phyloP scores from a whole-genome alignment of 345 rosid species.

The Pistacia integerrima region DNA sequence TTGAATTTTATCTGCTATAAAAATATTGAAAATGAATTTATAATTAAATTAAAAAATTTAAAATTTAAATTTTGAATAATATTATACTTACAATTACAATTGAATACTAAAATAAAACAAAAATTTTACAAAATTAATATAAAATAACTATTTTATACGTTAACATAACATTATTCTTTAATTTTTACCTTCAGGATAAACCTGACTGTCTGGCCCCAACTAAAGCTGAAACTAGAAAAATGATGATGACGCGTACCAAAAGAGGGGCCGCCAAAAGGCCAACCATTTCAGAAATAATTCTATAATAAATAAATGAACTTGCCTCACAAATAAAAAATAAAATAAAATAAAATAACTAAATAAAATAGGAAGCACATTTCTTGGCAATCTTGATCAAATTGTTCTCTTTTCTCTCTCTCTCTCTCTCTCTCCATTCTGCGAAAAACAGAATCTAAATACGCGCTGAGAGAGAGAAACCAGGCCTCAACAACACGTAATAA shows the following conservation, averaged over 20 bases:
- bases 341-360: background rate
- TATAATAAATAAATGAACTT: background rate
- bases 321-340: background rate
- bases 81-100: too few relatives aligned
- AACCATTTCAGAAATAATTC: background rate
- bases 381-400: background rate
- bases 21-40: too few relatives aligned
- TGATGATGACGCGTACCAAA: background rate
- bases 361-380: background rate
- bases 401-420: background rate
- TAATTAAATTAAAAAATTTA: too few relatives aligned
- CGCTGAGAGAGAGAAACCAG: conserved; percentile 11
- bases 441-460: background rate
- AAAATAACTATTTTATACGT: too few relatives aligned
- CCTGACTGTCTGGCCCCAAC: background rate
- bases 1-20: too few relatives aligned
- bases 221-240: background rate
- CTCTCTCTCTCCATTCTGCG: background rate
- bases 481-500: conserved; percentile 34
- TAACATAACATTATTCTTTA: too few relatives aligned
- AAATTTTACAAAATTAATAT: too few relatives aligned
- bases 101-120: too few relatives aligned
- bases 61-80: too few relatives aligned
- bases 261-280: conserved; percentile 23
- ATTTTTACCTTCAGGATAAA: background rate